phyloP scores from a whole-genome alignment of 306 rosid species.

The Rosa persica region DNA sequence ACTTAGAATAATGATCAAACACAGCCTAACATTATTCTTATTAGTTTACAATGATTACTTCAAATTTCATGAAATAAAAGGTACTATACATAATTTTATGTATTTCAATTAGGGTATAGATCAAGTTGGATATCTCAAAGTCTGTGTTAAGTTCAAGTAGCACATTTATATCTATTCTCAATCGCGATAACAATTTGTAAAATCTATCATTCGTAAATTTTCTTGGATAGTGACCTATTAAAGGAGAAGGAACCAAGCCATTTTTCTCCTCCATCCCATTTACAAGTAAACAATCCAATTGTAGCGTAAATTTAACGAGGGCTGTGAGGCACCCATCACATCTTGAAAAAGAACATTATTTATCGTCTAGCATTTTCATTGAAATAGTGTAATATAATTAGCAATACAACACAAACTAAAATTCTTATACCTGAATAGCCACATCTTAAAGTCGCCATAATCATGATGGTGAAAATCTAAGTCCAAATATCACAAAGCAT shows the following conservation, averaged over 20 bases:
- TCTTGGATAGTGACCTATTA: no score
- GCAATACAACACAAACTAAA: background rate
- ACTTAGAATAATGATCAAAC: background rate
- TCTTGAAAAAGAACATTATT: background rate
- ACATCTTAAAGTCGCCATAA: background rate
- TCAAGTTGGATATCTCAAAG: no score
- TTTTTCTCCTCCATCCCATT: background rate
- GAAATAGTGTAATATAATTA: background rate
- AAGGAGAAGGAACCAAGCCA: background rate
- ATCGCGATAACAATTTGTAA: no score
- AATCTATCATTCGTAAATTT: no score
- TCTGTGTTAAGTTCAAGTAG: no score
- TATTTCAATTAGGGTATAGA: no score
- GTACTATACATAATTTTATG: no score
- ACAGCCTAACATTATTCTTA: background rate
- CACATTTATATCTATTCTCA: no score
- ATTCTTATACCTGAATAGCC: background rate
- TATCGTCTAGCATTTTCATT: background rate
- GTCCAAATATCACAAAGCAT: background rate
- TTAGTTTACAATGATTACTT: no score
- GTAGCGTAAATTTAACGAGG: constrained; percentile 3
- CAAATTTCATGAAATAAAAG: no score
- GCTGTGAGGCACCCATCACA: background rate
- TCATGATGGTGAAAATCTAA: background rate
- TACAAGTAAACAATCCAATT: background rate